These are phyloP conservation scores for Echeveria elegans DNA, from an alignment of 164 flowering plant genomes.

Conservation along the genomic window DNA sequence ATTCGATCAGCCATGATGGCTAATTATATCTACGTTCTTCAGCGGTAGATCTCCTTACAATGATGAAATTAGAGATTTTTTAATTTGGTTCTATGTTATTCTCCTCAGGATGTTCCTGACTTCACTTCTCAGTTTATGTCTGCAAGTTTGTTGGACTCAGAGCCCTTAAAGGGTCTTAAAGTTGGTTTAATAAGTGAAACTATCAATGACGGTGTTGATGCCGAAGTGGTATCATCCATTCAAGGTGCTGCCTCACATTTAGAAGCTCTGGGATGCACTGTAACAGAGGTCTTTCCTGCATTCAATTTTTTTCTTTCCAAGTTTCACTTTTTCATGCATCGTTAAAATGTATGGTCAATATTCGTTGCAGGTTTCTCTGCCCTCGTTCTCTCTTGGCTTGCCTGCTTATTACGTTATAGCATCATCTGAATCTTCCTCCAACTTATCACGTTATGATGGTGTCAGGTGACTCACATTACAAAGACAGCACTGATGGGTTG, in stretches of 20 bases:
- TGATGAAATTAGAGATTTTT: no score
- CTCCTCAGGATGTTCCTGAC: conserved; percentile 79
- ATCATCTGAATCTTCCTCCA: conserved; percentile 89
- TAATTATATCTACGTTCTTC: no score
- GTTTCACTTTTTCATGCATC: background rate
- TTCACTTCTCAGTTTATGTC: conserved; percentile 48
- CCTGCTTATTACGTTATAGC: conserved; percentile 95
- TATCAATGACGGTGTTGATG: conserved; percentile 73
- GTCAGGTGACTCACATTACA: conserved; percentile 48
- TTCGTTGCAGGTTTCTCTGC: conserved; percentile 64
- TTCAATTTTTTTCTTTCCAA: background rate
- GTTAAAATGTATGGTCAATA: background rate
- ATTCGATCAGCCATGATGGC: no score
- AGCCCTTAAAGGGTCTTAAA: conserved; percentile 77
- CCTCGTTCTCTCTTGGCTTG: conserved; percentile 93
- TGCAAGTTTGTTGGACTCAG: conserved; percentile 35
- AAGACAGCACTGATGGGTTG: background rate
- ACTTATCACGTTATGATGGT: conserved; percentile 94
- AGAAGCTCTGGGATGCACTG: conserved; percentile 70
- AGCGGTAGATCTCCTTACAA: no score
- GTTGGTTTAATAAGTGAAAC: conserved; percentile 88
- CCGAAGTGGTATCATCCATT: conserved; percentile 49
- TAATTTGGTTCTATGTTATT: no score
- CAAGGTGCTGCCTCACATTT: conserved; percentile 70
- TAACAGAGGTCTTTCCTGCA: conserved; percentile 53